Base-by-base conservation (phyloP, 1,139 yeast genomes). In the Yamadazyma oceani region DNA sequence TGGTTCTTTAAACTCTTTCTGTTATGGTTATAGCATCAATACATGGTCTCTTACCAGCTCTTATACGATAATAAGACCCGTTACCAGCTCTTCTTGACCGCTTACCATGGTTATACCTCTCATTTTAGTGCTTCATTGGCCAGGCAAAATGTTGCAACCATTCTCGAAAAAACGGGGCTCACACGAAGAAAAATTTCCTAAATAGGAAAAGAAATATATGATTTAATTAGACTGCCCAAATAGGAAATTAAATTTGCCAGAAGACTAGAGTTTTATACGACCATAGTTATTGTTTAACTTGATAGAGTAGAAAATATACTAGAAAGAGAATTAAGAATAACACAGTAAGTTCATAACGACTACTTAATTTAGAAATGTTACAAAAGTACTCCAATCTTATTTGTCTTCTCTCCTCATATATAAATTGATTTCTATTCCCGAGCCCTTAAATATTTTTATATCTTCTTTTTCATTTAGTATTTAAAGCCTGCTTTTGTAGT, bases 211-310 rank as follows among this genome's bases (percentile, higher is more conserved):
- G 13, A 17, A 22, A 31, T 31, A 16, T 16, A 19, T 19, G 6
- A 27, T 16, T 17, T 32, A 36, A 36, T 41, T 41, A 36, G 36
- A 32, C 38, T 48, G 37, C 51, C 51, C 16, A 36, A 37, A 37
- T 39, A 19, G 44, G 50, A 31, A 32, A 14, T 17, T 12, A 15
- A n/a, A 6, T 36, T 36, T 35, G 30, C 26, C 39, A 29, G 29
- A 43, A 27, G 30, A 19, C 30, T 15, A 15, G n/a, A n/a, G 10
- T 27, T 19, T 19, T 19, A 19, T 19, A 19, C 21, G 21, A 27
- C 8, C 12, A 7, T 10, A 27, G 30, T 12, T 10, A 15, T 27
- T 27, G 30, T 16, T 6, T 15, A 27, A 14, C 30, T 26, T 8
- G 30, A 27, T 6, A 27, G 7, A 27, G 30, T 16, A 22, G 10